Percentiles rank a stretch among this genome's conserved stretches.
phyloP scores from a whole-genome alignment of 176 grass and related monocot genomes.

The Chloris gayana region DNA sequence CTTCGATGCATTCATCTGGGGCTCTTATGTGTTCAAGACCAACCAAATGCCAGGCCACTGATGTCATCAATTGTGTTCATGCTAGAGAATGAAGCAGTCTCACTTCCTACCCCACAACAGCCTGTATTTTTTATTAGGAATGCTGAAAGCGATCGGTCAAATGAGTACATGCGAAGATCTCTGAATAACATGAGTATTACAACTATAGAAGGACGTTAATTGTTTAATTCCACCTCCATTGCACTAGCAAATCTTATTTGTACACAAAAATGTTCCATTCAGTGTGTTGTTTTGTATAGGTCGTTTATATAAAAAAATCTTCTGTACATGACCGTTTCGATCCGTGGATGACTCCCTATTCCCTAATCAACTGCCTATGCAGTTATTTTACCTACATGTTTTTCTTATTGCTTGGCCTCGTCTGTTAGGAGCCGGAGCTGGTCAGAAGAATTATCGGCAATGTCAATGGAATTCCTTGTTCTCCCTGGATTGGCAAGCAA shows the following conservation, averaged over 20 bases:
- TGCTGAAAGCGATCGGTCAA: not conserved
- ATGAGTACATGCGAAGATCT: not conserved
- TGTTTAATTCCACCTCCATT: not conserved
- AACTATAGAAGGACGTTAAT: conserved; percentile 14
- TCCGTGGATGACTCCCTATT: not conserved
- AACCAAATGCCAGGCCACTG: conserved; percentile 43
- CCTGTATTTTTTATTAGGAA: conserved; percentile 29
- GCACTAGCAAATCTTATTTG: not conserved
- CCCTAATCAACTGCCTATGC: not conserved
- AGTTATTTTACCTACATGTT: not conserved
- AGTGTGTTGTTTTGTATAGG: not conserved
- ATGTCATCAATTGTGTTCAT: conserved; percentile 47
- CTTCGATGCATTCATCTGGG: conserved; percentile 42
- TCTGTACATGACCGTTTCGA: not conserved
- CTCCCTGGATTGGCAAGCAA: not conserved
- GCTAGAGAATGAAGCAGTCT: conserved; percentile 42
- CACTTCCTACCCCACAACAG: conserved; percentile 38
- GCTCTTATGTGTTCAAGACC: conserved; percentile 58
- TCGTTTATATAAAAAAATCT: not conserved
- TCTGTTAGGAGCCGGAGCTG: not conserved
- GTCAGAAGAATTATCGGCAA: not conserved
- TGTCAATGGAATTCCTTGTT: not conserved
- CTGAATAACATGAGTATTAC: conserved; percentile 22
- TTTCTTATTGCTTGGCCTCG: not conserved
- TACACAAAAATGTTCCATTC: conserved; percentile 9